Conservation (phyloP, 176 grass and related monocot species). For the Panicum miliaceum region DNA sequence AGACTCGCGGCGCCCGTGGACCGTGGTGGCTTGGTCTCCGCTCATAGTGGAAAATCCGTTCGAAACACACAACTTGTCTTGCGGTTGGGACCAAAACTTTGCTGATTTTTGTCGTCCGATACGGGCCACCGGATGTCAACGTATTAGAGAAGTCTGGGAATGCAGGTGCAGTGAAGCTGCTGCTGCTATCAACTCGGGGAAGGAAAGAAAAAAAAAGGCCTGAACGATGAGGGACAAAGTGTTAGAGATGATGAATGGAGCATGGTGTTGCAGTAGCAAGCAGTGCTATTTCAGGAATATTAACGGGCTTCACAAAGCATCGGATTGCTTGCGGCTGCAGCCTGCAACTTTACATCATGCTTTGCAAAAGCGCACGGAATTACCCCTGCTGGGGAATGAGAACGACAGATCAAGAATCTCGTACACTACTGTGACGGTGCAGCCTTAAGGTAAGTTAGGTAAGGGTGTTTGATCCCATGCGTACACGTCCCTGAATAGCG, state of each 20-base stretch:
- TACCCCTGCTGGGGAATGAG: slow-evolving; percentile 11
- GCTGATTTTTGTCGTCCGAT: neutral
- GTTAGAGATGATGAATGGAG: neutral
- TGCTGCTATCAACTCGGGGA: neutral
- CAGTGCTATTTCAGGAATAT: neutral
- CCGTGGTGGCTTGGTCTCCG: slow-evolving; percentile 2
- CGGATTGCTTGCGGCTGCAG: slow-evolving; percentile 35
- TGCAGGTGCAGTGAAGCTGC: neutral
- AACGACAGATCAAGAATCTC: slow-evolving; percentile 27
- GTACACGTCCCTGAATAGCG: neutral
- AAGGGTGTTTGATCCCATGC: slow-evolving; percentile 29
- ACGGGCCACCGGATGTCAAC: neutral
- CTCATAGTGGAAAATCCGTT: neutral
- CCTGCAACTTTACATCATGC: slow-evolving; percentile 30
- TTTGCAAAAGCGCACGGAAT: slow-evolving; percentile 41
- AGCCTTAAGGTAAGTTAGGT: slow-evolving; percentile 7
- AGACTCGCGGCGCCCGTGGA: slow-evolving; percentile 25
- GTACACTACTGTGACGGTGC: neutral
- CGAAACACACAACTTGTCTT: neutral
- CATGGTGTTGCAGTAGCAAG: neutral
- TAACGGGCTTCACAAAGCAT: neutral
- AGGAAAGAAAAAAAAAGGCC: neutral
- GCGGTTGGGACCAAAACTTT: neutral
- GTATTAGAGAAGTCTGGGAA: neutral
- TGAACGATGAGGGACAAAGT: too few species aligned